phyloP scores from a whole-genome alignment of 2,329 filamentous ascomycete genomes.

The Hymenotorrendiella dingleyae region DNA sequence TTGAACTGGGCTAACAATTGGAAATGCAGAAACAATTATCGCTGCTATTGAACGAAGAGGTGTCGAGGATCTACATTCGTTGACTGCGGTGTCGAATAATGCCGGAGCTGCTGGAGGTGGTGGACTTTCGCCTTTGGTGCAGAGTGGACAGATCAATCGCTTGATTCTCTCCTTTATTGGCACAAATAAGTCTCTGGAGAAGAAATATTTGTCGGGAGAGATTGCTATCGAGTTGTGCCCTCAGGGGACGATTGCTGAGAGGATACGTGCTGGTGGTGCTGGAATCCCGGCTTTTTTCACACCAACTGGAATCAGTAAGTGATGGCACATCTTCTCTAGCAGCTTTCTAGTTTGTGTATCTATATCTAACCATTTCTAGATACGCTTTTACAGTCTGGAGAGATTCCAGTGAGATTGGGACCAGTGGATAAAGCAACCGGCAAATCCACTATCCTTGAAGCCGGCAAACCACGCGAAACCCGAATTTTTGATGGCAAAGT shows the following conservation, averaged over 20 bases:
- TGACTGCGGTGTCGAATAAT: slow-evolving; percentile 78
- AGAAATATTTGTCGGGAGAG: slow-evolving; percentile 67
- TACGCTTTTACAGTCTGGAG: slow-evolving; percentile 61
- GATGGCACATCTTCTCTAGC: no score
- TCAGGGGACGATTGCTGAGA: slow-evolving; percentile 68
- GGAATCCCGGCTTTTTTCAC: slow-evolving; percentile 80
- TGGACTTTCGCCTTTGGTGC: slow-evolving; percentile 62
- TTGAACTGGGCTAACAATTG: no score
- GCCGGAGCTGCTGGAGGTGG: slow-evolving; percentile 64
- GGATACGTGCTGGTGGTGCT: slow-evolving; percentile 65
- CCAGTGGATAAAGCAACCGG: slow-evolving; percentile 39
- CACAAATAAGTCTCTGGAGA: slow-evolving; percentile 70
- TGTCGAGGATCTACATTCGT: slow-evolving; percentile 45
- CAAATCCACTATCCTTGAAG: slow-evolving; percentile 46
- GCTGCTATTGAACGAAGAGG: slow-evolving; percentile 57
- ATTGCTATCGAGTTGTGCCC: slow-evolving; percentile 72
- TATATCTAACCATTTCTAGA: slow-evolving; percentile 32
- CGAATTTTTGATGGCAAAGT: slow-evolving; percentile 66
- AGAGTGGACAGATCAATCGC: slow-evolving; percentile 63
- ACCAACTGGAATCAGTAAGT: slow-evolving; percentile 61
- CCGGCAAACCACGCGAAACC: slow-evolving; percentile 61
- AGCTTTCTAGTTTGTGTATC: no score
- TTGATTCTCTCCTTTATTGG: slow-evolving; percentile 73
- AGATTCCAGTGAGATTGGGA: slow-evolving; percentile 59
- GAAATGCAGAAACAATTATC: slow-evolving; percentile 59